Evolutionary conservation across 345 rosid genomes (phyloP), one percentile per base, ranked within the genome.

Genomic region (Eucalyptus sp.): DNA sequence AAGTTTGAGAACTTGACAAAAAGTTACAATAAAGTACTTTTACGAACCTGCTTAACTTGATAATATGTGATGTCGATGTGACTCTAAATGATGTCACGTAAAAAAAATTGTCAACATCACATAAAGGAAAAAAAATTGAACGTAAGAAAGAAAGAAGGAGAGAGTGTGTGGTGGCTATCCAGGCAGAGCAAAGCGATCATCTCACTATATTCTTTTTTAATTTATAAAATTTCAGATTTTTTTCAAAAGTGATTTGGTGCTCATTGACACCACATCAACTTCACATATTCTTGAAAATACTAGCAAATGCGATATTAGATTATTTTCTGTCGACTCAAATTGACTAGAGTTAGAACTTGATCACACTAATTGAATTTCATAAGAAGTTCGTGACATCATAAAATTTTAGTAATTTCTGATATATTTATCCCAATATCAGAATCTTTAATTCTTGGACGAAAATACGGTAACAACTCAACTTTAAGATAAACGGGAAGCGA

Each of bases 121-220:
- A 13, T 62, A 62, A 11, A 58, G 8, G 15, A 0, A 12, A 27
- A 60, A 16, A 16, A 64, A n/a, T 7, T 2, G 16, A 62, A 27
- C 16, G 10, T 13, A 6, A 64, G 33, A 64, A 64, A 64, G 76
- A n/a, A 3, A n/a, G 9, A 4, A 29, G 68, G 31, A 60, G 31
- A 60, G 31, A 60, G 0, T 12, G 0, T 12, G 1, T 0, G 31
- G 31, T 18, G 58, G 58, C 58, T 3, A 7, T 52, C 58, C 0
- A 1, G 9, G 10, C 58, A 66, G 12, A 31, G 20, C 3, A 31
- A 33, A 66, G 79, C 79, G 11, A 27, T 0, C 6, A 60, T 52
- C 58, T 52, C 0, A 0, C 0, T 52, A 18, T 3, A 7, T 1
- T 52, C 0, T 52, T 7, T 3, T 52, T 52, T 0, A 2, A 18